Evolutionary conservation across 257 asterid genomes (phyloP).

Genomic region (Galeopsis tetrahit): DNA sequence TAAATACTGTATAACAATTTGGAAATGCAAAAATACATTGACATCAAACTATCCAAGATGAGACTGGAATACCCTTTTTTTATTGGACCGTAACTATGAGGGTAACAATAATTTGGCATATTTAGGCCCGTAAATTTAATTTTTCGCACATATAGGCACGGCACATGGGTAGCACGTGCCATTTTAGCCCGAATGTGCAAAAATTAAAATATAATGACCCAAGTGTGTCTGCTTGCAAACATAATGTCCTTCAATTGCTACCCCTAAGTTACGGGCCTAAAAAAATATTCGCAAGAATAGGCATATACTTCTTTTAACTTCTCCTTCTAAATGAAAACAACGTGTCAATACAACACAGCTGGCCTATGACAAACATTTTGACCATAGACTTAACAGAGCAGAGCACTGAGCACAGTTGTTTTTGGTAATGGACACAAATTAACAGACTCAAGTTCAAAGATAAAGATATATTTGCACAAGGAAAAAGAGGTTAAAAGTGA

Average conservation of each 20-base stretch:
- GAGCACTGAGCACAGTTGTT: constrained; percentile 1
- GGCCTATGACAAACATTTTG: neutral
- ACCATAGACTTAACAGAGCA: neutral
- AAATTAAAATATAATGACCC: no score
- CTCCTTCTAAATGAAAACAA: neutral
- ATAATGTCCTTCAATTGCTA: no score
- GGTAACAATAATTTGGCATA: no score
- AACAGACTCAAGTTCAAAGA: neutral
- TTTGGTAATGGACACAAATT: neutral
- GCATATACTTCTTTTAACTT: neutral
- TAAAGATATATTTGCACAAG: constrained; percentile 1
- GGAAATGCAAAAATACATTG: constrained; percentile 1
- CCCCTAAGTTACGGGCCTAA: no score
- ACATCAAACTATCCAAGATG: neutral
- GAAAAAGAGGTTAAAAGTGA: constrained; percentile 9
- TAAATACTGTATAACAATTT: neutral
- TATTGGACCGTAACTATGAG: no score
- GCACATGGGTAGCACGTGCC: no score
- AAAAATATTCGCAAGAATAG: neutral
- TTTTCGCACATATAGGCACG: no score
- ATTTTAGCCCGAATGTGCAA: no score
- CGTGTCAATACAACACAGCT: neutral
- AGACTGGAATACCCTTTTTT: no score
- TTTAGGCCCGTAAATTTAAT: no score
- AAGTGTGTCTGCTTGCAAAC: no score